Evolutionary conservation across 2,329 filamentous ascomycete species (phyloP).

Genomic region (Diaporthe longicolla): DNA sequence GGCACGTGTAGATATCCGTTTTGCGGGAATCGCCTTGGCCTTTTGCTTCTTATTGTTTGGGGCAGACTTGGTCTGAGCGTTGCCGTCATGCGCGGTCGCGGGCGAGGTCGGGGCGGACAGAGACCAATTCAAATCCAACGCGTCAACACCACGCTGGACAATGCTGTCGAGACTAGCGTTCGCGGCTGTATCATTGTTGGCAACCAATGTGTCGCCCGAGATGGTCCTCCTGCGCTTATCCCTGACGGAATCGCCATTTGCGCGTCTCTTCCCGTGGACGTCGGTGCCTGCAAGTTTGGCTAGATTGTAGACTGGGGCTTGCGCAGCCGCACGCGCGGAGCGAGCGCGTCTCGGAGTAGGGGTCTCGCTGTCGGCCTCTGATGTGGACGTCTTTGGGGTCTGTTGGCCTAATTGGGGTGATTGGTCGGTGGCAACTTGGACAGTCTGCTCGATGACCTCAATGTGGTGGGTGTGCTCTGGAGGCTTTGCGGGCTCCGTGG

Average conservation of each 20-base stretch:
- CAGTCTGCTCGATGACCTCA: conserved; percentile 47
- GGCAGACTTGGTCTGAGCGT: conserved; percentile 51
- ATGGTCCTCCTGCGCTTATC: conserved; percentile 62
- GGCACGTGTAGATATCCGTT: conserved; percentile 61
- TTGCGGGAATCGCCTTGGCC: conserved; percentile 46
- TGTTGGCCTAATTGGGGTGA: conserved; percentile 18
- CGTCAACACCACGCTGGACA: conserved; percentile 60
- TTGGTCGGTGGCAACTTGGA: conserved; percentile 39
- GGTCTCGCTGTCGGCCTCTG: conserved; percentile 36
- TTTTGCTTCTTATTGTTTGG: conserved; percentile 24
- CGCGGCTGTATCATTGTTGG: conserved; percentile 44
- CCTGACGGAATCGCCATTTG: conserved; percentile 64
- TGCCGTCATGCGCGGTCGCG: conserved; percentile 51
- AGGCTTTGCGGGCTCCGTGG: conserved; percentile 44
- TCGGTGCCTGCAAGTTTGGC: conserved; percentile 73
- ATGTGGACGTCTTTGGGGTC: conserved; percentile 13
- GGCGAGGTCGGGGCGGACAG: conserved; percentile 54
- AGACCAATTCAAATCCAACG: conserved; percentile 61
- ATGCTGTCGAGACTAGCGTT: conserved; percentile 47
- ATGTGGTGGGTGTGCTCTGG: not conserved
- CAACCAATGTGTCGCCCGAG: conserved; percentile 56
- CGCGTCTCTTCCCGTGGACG: conserved; percentile 69
- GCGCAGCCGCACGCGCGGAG: conserved; percentile 67
- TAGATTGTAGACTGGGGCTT: conserved; percentile 76
- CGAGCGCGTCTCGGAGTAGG: conserved; percentile 57